These are phyloP conservation scores for Quercus phellos DNA, from an alignment of 331 rosid genomes.

Conservation along the genomic window DNA sequence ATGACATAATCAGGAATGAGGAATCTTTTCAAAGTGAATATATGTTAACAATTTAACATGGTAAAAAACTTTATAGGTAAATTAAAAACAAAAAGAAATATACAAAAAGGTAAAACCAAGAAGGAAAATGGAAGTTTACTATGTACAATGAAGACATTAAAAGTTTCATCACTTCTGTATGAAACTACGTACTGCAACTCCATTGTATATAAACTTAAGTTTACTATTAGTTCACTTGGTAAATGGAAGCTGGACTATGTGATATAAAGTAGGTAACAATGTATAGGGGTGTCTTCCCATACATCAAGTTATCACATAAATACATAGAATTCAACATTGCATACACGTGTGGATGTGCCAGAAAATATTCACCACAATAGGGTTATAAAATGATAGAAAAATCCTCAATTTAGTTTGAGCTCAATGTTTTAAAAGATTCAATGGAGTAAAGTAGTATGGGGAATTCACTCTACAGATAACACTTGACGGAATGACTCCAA, in stretches of 20 bases:
- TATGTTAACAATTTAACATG: background rate
- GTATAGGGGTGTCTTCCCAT: background rate
- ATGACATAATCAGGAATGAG: background rate
- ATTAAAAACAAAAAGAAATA: background rate
- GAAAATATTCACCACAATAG: background rate
- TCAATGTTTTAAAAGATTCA: background rate
- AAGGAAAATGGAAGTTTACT: background rate
- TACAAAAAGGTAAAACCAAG: background rate
- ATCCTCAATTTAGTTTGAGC: background rate
- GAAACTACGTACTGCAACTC: background rate
- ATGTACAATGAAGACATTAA: background rate
- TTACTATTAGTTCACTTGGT: background rate
- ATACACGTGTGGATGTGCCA: too few relatives aligned
- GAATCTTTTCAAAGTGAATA: background rate
- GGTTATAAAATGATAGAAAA: background rate
- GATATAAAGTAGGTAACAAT: background rate
- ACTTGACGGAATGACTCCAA: background rate
- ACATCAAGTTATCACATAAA: background rate
- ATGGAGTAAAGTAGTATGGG: background rate
- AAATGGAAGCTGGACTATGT: background rate
- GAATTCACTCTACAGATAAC: background rate
- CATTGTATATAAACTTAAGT: background rate
- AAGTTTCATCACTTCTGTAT: background rate
- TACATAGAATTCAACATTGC: background rate
- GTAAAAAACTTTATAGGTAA: background rate